A percentile compares a stretch with the other conserved stretches of the same genome.
These are phyloP conservation scores for Phialophora verrucosa DNA, from an alignment of 2,329 filamentous ascomycete species.

Conservation along the genomic window DNA sequence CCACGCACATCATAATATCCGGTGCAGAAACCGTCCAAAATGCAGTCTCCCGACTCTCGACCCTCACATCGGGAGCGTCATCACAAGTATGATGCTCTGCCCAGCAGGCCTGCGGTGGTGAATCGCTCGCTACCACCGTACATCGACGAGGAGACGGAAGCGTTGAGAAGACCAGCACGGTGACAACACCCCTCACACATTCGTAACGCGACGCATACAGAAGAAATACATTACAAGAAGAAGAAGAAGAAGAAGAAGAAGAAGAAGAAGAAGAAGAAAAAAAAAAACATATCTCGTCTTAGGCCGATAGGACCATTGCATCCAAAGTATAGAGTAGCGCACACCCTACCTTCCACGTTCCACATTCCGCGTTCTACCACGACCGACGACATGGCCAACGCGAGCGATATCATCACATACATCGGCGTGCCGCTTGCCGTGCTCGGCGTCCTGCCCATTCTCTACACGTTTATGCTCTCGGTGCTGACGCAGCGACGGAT, in stretches of 20 bases:
- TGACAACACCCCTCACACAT: not conserved
- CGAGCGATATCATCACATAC: constrained; percentile 61
- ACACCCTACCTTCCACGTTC: no score
- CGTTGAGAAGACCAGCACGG: not conserved
- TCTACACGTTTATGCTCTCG: constrained; percentile 68
- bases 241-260: no score
- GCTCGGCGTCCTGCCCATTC: constrained; percentile 66
- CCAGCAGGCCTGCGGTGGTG: not conserved
- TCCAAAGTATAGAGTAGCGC: no score
- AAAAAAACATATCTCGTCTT: no score
- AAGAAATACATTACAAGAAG: no score
- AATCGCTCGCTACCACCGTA: not conserved
- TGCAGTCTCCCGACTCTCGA: not conserved
- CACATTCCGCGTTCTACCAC: not conserved
- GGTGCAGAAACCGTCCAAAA: not conserved
- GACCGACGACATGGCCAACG: constrained; percentile 38
- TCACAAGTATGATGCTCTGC: not conserved
- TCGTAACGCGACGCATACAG: not conserved
- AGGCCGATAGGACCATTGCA: no score
- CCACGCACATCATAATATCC: not conserved
- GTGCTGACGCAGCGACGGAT: constrained; percentile 66
- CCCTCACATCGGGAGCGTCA: not conserved
- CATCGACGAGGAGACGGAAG: not conserved
- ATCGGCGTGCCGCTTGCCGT: constrained; percentile 65
- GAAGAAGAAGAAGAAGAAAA: no score